Conservation (phyloP, 805 yeast genomes). For the Clavispora asparagi region DNA sequence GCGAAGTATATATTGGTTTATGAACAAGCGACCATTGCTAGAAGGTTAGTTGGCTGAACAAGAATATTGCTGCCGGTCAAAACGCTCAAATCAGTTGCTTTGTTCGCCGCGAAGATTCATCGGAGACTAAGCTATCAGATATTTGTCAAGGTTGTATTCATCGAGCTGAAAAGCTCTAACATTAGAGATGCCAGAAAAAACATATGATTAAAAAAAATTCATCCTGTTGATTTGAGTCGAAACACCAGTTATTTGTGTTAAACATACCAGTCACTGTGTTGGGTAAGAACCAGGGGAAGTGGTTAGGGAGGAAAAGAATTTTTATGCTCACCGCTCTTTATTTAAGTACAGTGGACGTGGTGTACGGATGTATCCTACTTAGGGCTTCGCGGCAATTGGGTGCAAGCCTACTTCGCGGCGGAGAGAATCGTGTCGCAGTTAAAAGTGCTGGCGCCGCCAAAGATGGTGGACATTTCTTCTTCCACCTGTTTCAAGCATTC, state of each 20-base stretch:
- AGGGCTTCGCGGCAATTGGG: neutral
- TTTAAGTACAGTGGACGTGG: neutral
- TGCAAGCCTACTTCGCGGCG: neutral
- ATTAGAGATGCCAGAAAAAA: slow-evolving; percentile 94
- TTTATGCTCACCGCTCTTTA: neutral
- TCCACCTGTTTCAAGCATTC: neutral
- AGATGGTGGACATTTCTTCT: neutral
- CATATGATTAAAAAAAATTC: slow-evolving; percentile 34
- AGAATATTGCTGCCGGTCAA: neutral
- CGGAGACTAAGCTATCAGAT: slow-evolving; percentile 40
- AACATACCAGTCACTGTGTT: neutral
- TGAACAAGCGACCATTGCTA: neutral
- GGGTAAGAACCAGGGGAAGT: neutral
- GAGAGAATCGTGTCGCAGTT: neutral
- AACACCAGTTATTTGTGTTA: neutral
- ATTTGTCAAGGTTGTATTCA: slow-evolving; percentile 71
- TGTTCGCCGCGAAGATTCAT: neutral
- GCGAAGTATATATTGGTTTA: neutral
- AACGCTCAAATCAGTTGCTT: neutral
- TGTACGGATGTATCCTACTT: neutral
- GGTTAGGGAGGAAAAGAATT: neutral
- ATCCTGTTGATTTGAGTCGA: slow-evolving; percentile 22
- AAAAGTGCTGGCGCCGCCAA: neutral
- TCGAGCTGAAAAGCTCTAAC: slow-evolving; percentile 74
- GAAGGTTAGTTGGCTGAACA: neutral